Evolutionary conservation across 1,139 yeast species (phyloP).

Genomic region (Nakaseomyces delphensis): DNA sequence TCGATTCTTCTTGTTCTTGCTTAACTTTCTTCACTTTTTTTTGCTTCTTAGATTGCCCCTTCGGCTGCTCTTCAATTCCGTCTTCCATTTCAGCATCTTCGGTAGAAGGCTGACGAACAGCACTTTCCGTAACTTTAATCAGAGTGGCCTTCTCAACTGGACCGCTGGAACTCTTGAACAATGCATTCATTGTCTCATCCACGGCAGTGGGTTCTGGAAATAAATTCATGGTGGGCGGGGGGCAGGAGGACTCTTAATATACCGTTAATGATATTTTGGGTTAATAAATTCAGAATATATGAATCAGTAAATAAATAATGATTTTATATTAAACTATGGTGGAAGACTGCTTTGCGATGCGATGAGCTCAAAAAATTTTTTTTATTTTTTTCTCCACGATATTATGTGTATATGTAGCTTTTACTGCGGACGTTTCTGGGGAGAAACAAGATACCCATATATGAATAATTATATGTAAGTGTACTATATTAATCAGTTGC

Average conservation of each 20-base stretch:
- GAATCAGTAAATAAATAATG: too few species aligned
- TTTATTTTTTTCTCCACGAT: neutral
- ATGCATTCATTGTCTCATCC: neutral
- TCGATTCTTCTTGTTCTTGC: slow-evolving; percentile 16
- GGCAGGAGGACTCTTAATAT: too few species aligned
- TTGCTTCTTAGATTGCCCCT: slow-evolving; percentile 11
- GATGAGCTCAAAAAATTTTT: slow-evolving; percentile 4
- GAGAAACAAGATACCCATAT: too few species aligned
- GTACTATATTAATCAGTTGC: too few species aligned
- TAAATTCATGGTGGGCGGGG: slow-evolving; percentile 1
- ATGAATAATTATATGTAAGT: too few species aligned
- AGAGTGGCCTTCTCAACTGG: slow-evolving; percentile 1
- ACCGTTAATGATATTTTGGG: too few species aligned
- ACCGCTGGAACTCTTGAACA: slow-evolving; percentile 4
- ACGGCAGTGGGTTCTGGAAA: slow-evolving; percentile 3
- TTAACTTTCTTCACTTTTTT: slow-evolving; percentile 10
- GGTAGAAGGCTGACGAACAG: neutral
- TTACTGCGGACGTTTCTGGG: neutral
- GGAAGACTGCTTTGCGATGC: slow-evolving; percentile 12
- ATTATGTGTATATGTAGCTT: too few species aligned
- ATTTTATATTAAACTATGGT: too few species aligned
- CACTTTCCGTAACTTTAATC: slow-evolving; percentile 1
- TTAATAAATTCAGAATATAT: too few species aligned
- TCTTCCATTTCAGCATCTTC: slow-evolving; percentile 2
- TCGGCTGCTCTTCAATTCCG: slow-evolving; percentile 7